Conservation (phyloP, 768 basidiomycete genomes). For the Galerina sulciceps region DNA sequence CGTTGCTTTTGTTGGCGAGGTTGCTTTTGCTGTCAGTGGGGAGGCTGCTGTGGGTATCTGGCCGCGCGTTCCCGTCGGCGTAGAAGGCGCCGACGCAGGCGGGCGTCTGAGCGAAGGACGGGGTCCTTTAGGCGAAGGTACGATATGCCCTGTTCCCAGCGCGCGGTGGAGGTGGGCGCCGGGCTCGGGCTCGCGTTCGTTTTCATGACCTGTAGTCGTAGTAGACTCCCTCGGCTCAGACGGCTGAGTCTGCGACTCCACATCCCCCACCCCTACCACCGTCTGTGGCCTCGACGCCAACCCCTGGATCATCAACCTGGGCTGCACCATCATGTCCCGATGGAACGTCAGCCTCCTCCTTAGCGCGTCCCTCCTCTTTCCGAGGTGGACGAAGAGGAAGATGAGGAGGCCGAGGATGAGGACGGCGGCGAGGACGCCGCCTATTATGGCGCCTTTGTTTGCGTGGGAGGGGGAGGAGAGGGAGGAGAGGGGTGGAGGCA, state of each 20-base stretch:
- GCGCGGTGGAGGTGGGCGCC: too few species aligned
- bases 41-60: neutral
- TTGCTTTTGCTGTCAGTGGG: too few species aligned
- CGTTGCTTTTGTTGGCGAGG: too few species aligned
- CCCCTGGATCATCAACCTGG: too few species aligned
- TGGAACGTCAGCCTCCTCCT: constrained; percentile 17
- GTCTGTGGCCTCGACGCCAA: neutral
- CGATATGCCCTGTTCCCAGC: constrained; percentile 18
- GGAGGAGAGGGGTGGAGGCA: neutral
- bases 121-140: constrained; percentile 16
- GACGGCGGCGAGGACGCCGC: constrained; percentile 8
- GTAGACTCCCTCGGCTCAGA: too few species aligned
- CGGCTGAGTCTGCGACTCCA: too few species aligned
- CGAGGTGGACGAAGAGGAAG: constrained; percentile 3
- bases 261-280: constrained; percentile 20
- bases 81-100: too few species aligned
- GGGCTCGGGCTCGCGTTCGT: too few species aligned
- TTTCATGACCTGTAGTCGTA: too few species aligned
- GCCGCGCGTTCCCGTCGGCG: neutral
- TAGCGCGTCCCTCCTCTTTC: neutral
- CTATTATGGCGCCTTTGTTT: constrained; percentile 12
- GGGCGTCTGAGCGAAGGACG: too few species aligned
- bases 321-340: constrained; percentile 17
- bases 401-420: constrained; percentile 10
- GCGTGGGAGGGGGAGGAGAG: neutral